Percentiles rank a stretch among this genome's conserved stretches.
Evolutionary conservation across 495 filamentous ascomycete species (phyloP).

Genomic region (Hyaloscypha finlandica): DNA sequence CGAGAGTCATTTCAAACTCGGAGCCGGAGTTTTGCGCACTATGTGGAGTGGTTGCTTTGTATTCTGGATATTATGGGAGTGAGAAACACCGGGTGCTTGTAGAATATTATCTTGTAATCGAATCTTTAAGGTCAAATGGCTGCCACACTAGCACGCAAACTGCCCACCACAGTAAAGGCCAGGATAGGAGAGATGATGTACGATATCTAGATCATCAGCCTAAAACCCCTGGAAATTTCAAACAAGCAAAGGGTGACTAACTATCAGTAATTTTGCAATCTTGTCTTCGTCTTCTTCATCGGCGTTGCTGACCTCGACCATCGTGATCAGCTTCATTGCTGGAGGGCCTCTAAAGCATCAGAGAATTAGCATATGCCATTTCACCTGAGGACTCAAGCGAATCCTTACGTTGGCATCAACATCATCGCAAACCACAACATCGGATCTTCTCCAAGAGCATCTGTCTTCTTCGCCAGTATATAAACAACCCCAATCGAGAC

Average conservation of each 20-base stretch:
- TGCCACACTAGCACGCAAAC: conserved; percentile 34
- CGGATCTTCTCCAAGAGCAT: conserved; percentile 60
- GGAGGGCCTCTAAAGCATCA: conserved; percentile 52
- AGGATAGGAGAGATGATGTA: conserved; percentile 39
- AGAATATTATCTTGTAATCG: neutral
- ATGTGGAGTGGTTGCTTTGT: too few relatives aligned
- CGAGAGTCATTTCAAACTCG: too few relatives aligned
- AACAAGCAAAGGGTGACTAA: conserved; percentile 13
- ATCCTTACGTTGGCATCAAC: conserved; percentile 62
- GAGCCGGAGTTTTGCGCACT: too few relatives aligned
- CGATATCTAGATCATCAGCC: conserved; percentile 23
- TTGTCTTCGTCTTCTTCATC: conserved; percentile 63
- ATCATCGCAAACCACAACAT: conserved; percentile 78
- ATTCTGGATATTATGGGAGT: too few relatives aligned
- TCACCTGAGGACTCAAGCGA: too few relatives aligned
- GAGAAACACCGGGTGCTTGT: too few relatives aligned
- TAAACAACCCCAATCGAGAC: conserved; percentile 63
- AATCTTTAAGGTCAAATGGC: conserved; percentile 14
- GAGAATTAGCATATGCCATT: too few relatives aligned
- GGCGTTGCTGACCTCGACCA: conserved; percentile 65
- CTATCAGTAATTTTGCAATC: conserved; percentile 68
- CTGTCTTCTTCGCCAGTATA: conserved; percentile 58
- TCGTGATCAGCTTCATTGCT: conserved; percentile 66
- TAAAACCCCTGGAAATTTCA: neutral
- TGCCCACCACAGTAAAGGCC: conserved; percentile 39